phyloP scores from a whole-genome alignment of 495 filamentous ascomycete genomes.

The Beverwykella pulmonaria region DNA sequence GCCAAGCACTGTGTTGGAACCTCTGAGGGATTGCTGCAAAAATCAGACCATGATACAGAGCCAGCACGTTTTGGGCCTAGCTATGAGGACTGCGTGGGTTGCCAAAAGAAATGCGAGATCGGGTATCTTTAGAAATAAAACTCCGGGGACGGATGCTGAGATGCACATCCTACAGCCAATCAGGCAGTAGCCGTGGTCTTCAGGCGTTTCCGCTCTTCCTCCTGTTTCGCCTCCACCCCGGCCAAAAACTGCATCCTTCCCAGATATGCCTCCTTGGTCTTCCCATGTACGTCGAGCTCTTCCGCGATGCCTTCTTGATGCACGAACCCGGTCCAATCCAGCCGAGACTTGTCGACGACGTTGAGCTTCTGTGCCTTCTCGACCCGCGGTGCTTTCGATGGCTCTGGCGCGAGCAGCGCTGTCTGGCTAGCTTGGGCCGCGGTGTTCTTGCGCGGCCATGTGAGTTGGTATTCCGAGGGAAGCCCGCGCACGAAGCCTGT shows the following conservation, averaged over 20 bases:
- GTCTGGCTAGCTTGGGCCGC: conserved; percentile 46
- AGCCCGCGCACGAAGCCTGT: conserved; percentile 48
- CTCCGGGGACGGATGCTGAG: not conserved
- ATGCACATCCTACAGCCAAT: not conserved
- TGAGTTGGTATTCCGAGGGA: conserved; percentile 41
- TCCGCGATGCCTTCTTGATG: conserved; percentile 90
- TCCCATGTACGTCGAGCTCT: conserved; percentile 81
- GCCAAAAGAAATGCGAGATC: not conserved
- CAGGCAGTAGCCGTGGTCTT: conserved; percentile 41
- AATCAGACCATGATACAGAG: too few species aligned
- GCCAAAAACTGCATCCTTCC: conserved; percentile 88
- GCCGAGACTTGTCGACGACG: conserved; percentile 89
- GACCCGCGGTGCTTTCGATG: conserved; percentile 11
- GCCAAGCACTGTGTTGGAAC: too few species aligned
- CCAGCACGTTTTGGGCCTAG: not conserved
- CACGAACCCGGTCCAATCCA: conserved; percentile 95
- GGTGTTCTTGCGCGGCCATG: conserved; percentile 44
- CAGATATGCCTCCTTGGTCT: conserved; percentile 79
- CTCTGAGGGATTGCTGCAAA: too few species aligned
- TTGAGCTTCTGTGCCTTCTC: conserved; percentile 81
- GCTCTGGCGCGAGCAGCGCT: conserved; percentile 12
- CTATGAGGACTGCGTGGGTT: not conserved
- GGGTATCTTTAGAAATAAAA: not conserved
- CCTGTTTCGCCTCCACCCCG: conserved; percentile 72
- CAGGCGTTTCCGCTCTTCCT: conserved; percentile 70